Conservation (phyloP, 768 basidiomycete genomes). For the Psilocybe sp. region DNA sequence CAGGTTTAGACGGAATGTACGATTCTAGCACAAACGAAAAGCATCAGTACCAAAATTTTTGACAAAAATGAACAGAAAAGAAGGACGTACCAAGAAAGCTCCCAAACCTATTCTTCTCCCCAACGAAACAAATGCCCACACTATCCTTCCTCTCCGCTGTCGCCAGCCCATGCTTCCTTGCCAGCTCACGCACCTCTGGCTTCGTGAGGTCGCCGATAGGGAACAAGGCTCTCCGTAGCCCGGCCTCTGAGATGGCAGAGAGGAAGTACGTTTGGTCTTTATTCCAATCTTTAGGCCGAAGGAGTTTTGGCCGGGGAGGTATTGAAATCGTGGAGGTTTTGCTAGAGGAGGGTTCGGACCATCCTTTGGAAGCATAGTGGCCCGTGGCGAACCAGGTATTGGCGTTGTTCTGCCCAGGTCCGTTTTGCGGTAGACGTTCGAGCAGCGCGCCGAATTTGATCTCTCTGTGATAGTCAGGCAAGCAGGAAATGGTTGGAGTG, state of each 20-base stretch:
- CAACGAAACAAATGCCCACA: slow-evolving; percentile 95
- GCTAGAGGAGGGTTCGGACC: slow-evolving; percentile 24
- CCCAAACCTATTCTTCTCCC: slow-evolving; percentile 69
- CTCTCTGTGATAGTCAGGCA: slow-evolving; percentile 47
- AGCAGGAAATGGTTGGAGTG: background rate
- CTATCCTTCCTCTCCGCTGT: slow-evolving; percentile 80
- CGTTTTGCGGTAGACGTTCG: slow-evolving; percentile 47
- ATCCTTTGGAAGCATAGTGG: slow-evolving; percentile 80
- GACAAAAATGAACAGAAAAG: background rate
- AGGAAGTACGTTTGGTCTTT: slow-evolving; percentile 97
- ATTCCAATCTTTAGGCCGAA: slow-evolving; percentile 49
- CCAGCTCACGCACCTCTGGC: slow-evolving; percentile 68
- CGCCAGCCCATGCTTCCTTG: slow-evolving; percentile 56
- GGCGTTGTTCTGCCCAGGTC: slow-evolving; percentile 15
- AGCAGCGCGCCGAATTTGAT: slow-evolving; percentile 90
- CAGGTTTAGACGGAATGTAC: slow-evolving; percentile 70
- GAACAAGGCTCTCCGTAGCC: slow-evolving; percentile 71
- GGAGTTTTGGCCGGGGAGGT: slow-evolving; percentile 44
- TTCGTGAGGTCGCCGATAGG: slow-evolving; percentile 73
- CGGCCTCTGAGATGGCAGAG: slow-evolving; percentile 66
- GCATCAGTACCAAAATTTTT: background rate
- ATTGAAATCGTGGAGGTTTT: background rate
- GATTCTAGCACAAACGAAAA: slow-evolving; percentile 48
- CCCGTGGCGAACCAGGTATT: slow-evolving; percentile 82
- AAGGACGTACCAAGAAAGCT: slow-evolving; percentile 63